Base-by-base conservation (phyloP, 2,329 filamentous ascomycete species). In the Aspergillus unguis region DNA sequence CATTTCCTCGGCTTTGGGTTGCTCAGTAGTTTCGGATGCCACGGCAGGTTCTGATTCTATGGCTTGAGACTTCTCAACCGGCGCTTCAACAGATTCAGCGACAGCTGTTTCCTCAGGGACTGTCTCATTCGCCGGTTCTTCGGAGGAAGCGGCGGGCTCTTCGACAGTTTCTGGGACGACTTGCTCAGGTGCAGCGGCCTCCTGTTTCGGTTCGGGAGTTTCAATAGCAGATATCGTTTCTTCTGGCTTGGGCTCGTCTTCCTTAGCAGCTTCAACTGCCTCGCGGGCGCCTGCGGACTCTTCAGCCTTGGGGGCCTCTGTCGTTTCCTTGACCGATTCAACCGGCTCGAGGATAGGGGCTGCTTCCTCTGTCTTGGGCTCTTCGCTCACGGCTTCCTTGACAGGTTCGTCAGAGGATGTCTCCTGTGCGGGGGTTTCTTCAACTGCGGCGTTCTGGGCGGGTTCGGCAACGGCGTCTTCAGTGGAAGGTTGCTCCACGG, bases 321-420 rank as follows among this genome's bases (percentile, higher is more conserved):
- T 48, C 5, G 53, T 26, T 47, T 25, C 44, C 44, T 10, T 28
- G 10, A 17, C 25, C 3, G 44, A 3, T 46, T 46, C 33, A 17
- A 17, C 17, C 17, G 17, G 17, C 17, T 17, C 17, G 17, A 17
- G 17, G 17, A 17, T 17, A 17, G 17, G 17, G 17, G 17, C 17
- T 17, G 29, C n/a, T 35, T 35, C 38, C 43, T 17, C 23, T 8
- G 42, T n/a, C 28, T 32, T 32, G 9, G 26, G 25, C 28, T 59
- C 48, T 36, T 54, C 54, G 25, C 25, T 41, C 6, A n/a, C 29
- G 32, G 38, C 7, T 32, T 47, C 50, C 4, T 44, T 26, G 17
- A 10, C 25, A 17, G 38, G 38, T 6, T 36, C 47, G 23, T 43
- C 47, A 10, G 27, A 6, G 9, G 41, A 11, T 1, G 11, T n/a